phyloP scores from a whole-genome alignment of 306 rosid genomes.

The Hippophae rhamnoides region DNA sequence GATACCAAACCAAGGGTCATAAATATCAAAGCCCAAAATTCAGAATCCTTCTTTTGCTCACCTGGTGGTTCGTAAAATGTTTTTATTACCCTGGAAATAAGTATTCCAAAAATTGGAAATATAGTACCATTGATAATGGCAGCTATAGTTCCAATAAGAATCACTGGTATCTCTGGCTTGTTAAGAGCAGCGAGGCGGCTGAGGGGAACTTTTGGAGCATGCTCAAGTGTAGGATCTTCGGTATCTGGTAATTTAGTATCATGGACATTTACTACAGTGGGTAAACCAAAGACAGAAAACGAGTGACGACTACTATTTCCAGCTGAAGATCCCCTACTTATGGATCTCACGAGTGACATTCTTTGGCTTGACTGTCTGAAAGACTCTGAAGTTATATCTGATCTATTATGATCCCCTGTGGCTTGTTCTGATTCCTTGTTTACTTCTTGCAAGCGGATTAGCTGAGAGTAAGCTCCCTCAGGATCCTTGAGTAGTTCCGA shows the following conservation, averaged over 20 bases:
- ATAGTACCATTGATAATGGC: slow-evolving; percentile 8
- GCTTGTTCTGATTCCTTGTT: slow-evolving; percentile 9
- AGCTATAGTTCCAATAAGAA: slow-evolving; percentile 15
- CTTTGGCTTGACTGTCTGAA: slow-evolving; percentile 9
- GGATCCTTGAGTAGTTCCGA: slow-evolving; percentile 40
- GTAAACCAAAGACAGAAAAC: slow-evolving; percentile 8
- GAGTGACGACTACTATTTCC: slow-evolving; percentile 11
- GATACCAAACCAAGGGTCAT: slow-evolving; percentile 31
- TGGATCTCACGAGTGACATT: slow-evolving; percentile 9
- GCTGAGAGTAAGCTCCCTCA: slow-evolving; percentile 59
- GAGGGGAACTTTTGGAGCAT: slow-evolving; percentile 3
- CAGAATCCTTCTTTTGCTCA: slow-evolving; percentile 7
- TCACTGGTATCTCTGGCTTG: slow-evolving; percentile 19
- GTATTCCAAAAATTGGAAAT: slow-evolving; percentile 5
- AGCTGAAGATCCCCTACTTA: slow-evolving; percentile 15
- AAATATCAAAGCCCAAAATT: slow-evolving; percentile 27
- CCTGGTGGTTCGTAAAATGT: slow-evolving; percentile 15
- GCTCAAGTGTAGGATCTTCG: not conserved
- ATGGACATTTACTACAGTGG: not conserved
- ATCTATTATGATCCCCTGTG: not conserved
- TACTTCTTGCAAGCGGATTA: slow-evolving; percentile 49
- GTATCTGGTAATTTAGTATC: not conserved
- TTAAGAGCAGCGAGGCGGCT: slow-evolving; percentile 14
- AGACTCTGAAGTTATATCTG: not conserved
- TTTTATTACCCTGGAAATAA: slow-evolving; percentile 5